Base-by-base conservation (phyloP, 2,329 filamentous ascomycete genomes). In the Ceratocystiopsis minuta region DNA sequence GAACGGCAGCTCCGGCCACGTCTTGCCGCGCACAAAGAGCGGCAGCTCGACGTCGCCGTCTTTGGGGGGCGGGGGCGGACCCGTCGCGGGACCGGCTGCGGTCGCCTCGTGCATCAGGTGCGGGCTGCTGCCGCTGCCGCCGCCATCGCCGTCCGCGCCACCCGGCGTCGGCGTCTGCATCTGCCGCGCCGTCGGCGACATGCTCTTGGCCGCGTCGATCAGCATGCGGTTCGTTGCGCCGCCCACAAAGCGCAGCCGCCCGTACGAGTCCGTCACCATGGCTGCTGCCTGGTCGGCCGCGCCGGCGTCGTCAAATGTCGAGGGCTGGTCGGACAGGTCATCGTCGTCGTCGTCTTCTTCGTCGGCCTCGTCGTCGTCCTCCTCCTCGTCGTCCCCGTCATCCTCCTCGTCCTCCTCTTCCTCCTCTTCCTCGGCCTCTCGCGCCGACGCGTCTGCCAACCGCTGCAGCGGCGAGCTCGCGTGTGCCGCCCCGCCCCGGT, bases 191-290 rank as follows among this genome's bases (percentile, higher is more conserved):
- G 16, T 15, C 4, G 51, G 50, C 12, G 49, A 45, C 3, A 53
- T 40, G n/a, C 50, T 51, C 15, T 52, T 46, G 9, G 51, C 49
- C 2, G 54, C 53, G 41, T 55, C 52, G 10, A 55, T 48, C 16
- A 55, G 48, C 37, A 55, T 50, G 18, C 49, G 51, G 32, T 52
- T 54, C 15, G 48, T 48, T 1, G 52, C 50, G 1, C 54, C 54
- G 3, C 51, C 51, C 9, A 54, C 42, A 37, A 51, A 53, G 51
- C 53, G 45, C 2, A 53, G 41, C 9, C 46, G 46, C 2, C 51
- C 52, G 33, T 55, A 55, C 2, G 52, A 55, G 40, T 55, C 53
- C 2, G 40, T 45, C 6, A 55, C 53, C 6, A 55, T 43, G 4
- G 50, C 48, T 2, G 50, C 51, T 13, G 47, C 46, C n/a, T 41